A percentile compares a stretch with the other conserved stretches of the same genome.
phyloP scores from a whole-genome alignment of 108 stramenopile species.

The Cyclostephanos invisitatus region DNA sequence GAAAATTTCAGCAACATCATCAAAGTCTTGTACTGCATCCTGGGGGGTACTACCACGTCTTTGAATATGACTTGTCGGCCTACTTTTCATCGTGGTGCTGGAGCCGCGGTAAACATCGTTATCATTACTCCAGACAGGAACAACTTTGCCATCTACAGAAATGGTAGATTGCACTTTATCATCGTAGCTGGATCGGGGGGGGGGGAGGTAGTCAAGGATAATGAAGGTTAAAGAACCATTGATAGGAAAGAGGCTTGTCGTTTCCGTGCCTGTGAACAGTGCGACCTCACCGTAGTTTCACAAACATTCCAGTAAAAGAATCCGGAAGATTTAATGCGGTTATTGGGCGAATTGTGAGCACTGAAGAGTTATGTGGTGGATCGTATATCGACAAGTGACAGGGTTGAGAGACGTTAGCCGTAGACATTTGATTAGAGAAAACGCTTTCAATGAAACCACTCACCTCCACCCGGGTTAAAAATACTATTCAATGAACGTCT shows the following conservation, averaged over 20 bases:
- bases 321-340: slow-evolving; percentile 81
- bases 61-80: not conserved
- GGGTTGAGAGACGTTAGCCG: not conserved
- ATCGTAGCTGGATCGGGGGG: slow-evolving; percentile 42
- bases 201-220: not conserved
- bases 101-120: slow-evolving; percentile 1
- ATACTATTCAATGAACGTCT: slow-evolving; percentile 53
- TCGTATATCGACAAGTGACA: not conserved
- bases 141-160: slow-evolving; percentile 71
- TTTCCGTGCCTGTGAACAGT: not conserved
- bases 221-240: slow-evolving; percentile 2
- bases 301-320: slow-evolving; percentile 69
- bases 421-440: not conserved
- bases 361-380: slow-evolving; percentile 1
- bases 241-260: not conserved
- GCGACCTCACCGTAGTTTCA: slow-evolving; percentile 55
- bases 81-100: slow-evolving; percentile 5
- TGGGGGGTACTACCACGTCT: slow-evolving; percentile 1
- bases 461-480: slow-evolving; percentile 69
- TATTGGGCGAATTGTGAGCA: slow-evolving; percentile 76
- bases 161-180: slow-evolving; percentile 13
- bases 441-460: not conserved
- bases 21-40: slow-evolving; percentile 9
- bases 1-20: slow-evolving; percentile 36
- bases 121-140: slow-evolving; percentile 64